Evolutionary conservation across 495 filamentous ascomycete genomes (phyloP).

Genomic region (Penicillium paradoxum): DNA sequence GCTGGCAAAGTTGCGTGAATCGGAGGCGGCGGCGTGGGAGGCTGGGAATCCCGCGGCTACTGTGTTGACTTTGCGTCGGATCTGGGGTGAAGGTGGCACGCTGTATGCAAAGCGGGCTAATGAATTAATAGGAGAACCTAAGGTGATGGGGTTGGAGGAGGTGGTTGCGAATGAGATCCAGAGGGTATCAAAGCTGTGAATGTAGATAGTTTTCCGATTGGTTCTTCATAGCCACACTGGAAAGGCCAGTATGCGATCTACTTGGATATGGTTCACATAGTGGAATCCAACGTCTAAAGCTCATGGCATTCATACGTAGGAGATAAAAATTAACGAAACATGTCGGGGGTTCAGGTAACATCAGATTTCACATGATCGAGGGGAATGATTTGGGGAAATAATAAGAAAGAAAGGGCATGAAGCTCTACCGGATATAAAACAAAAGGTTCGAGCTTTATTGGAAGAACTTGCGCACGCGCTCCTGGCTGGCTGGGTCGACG

Average conservation of each 20-base stretch:
- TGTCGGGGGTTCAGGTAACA: constrained; percentile 21
- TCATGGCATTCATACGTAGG: constrained; percentile 14
- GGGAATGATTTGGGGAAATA: constrained; percentile 17
- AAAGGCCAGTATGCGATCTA: not conserved
- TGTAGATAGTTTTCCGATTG: not conserved
- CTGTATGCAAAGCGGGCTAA: constrained; percentile 66
- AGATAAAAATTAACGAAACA: constrained; percentile 19
- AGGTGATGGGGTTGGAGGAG: constrained; percentile 46
- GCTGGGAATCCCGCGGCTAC: constrained; percentile 50
- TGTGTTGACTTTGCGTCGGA: constrained; percentile 53
- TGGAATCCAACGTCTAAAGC: constrained; percentile 2
- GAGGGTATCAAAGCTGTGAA: constrained; percentile 14
- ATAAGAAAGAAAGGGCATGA: constrained; percentile 11
- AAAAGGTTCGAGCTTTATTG: constrained; percentile 35
- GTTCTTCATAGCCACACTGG: not conserved
- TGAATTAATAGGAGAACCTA: constrained; percentile 43
- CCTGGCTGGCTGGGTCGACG: constrained; percentile 70
- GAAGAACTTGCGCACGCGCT: constrained; percentile 68
- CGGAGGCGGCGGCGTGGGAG: constrained; percentile 55
- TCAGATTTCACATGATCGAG: constrained; percentile 26
- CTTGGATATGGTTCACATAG: not conserved
- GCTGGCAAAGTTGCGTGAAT: constrained; percentile 43
- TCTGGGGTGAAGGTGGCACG: constrained; percentile 69
- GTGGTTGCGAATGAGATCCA: constrained; percentile 28
- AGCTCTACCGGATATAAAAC: constrained; percentile 22